A percentile compares a stretch with the other conserved stretches of the same genome.
phyloP scores from a whole-genome alignment of 345 rosid genomes.

The Salix udensis region DNA sequence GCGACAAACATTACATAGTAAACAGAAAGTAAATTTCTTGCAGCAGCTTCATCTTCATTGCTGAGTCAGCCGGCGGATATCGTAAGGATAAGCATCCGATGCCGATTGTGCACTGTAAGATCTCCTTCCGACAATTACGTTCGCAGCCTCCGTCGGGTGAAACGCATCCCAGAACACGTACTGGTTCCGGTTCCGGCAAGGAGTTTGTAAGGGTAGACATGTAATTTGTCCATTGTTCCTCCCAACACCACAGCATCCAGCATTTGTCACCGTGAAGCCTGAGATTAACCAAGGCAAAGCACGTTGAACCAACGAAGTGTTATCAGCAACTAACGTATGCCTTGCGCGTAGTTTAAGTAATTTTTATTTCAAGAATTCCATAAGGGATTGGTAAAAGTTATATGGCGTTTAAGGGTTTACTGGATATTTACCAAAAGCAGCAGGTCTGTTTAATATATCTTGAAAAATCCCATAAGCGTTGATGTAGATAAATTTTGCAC shows the following conservation, averaged over 20 bases:
- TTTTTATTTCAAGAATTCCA: no score
- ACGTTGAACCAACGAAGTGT: neutral
- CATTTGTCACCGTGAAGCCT: conserved; percentile 34
- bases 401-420: neutral
- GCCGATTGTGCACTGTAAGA: conserved; percentile 29
- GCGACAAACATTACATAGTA: neutral
- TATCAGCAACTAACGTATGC: no score
- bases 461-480: conserved; percentile 72
- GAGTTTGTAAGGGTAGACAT: conserved; percentile 37
- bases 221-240: conserved; percentile 40
- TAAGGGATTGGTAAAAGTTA: no score
- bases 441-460: conserved; percentile 50
- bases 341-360: no score
- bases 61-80: conserved; percentile 25
- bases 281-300: neutral
- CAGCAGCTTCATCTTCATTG: conserved; percentile 1
- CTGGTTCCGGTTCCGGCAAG: conserved; percentile 29
- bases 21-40: neutral
- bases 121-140: conserved; percentile 26
- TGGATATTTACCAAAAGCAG: conserved; percentile 16
- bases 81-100: conserved; percentile 26
- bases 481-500: conserved; percentile 60
- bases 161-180: conserved; percentile 42
- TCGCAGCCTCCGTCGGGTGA: conserved; percentile 46
- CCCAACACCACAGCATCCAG: conserved; percentile 37